Conservation (phyloP, 345 rosid genomes). For the Sonneratia alba region DNA sequence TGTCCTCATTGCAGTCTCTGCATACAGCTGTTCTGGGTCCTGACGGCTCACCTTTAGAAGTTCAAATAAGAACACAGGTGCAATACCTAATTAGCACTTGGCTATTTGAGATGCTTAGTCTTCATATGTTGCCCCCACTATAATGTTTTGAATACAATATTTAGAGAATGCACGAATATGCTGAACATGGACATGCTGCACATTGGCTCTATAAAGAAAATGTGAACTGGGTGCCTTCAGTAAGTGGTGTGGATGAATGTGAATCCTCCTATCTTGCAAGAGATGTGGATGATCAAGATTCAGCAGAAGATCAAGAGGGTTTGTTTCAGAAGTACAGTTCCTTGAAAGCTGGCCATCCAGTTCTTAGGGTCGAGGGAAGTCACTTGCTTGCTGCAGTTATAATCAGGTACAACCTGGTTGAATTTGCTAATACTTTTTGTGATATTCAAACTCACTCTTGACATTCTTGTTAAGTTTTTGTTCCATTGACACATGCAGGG, state of each 20-base stretch:
- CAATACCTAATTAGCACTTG: constrained; percentile 4
- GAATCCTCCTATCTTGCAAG: constrained; percentile 33
- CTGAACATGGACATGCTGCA: constrained; percentile 81
- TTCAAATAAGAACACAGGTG: constrained; percentile 78
- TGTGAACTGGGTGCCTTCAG: constrained; percentile 29
- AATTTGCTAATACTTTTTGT: neutral
- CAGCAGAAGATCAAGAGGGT: constrained; percentile 24
- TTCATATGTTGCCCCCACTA: neutral
- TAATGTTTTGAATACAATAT: constrained; percentile 1
- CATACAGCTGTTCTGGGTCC: constrained; percentile 72
- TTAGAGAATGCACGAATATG: constrained; percentile 72
- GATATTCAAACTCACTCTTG: neutral
- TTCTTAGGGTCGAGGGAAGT: constrained; percentile 63
- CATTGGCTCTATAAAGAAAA: constrained; percentile 81
- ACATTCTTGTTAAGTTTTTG: neutral
- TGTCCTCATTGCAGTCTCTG: constrained; percentile 40
- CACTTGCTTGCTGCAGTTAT: constrained; percentile 69
- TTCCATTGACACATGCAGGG: constrained; percentile 27
- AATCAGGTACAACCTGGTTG: constrained; percentile 26
- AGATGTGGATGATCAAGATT: constrained; percentile 25
- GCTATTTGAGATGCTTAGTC: neutral
- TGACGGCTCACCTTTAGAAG: constrained; percentile 62
- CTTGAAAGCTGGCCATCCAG: constrained; percentile 61
- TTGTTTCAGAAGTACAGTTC: constrained; percentile 39
- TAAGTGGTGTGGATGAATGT: constrained; percentile 31